Conservation (phyloP, 352 stramenopile genomes). For the Phytopythium helicoides region DNA sequence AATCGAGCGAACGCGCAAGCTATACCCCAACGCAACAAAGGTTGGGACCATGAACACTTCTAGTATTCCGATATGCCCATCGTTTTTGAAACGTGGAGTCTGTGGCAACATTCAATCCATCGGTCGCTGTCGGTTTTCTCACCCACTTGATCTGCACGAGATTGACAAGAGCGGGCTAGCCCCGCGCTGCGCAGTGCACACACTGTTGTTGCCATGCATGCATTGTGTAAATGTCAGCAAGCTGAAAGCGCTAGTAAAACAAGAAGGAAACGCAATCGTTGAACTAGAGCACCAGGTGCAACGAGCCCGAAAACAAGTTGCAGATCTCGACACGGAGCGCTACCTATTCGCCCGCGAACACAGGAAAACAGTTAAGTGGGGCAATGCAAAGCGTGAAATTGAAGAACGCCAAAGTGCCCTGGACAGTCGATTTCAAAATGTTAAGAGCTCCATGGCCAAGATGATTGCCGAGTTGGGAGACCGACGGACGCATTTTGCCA, state of each 20-base stretch:
- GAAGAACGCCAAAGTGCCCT: conserved; percentile 36
- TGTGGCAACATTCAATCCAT: conserved; percentile 62
- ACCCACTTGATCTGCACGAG: conserved; percentile 43
- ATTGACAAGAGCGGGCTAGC: conserved; percentile 47
- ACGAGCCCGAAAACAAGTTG: conserved; percentile 28
- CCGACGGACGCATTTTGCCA: conserved; percentile 10
- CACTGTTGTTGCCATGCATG: conserved; percentile 48
- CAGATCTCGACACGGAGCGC: conserved; percentile 39
- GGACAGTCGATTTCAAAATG: conserved; percentile 17
- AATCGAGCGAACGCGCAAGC: conserved; percentile 33
- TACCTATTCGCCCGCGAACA: conserved; percentile 47
- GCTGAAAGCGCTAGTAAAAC: conserved; percentile 15
- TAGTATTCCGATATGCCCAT: conserved; percentile 33
- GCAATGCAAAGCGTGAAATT: conserved; percentile 40
- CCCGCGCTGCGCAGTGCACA: conserved; percentile 46
- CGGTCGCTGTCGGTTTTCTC: conserved; percentile 57
- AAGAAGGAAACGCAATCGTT: conserved; percentile 17
- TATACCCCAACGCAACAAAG: conserved; percentile 31
- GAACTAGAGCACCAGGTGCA: conserved; percentile 34
- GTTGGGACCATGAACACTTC: neutral
- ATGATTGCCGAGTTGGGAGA: conserved; percentile 13
- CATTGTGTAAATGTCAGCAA: conserved; percentile 50
- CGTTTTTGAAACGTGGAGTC: conserved; percentile 44
- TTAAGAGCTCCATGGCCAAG: conserved; percentile 8
- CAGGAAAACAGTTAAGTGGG: conserved; percentile 54